Evolutionary conservation across 192 early-diverging fungal genomes (phyloP), one percentile per base, ranked within the genome.

Genomic region (Gaertneriomyces semiglobifer): DNA sequence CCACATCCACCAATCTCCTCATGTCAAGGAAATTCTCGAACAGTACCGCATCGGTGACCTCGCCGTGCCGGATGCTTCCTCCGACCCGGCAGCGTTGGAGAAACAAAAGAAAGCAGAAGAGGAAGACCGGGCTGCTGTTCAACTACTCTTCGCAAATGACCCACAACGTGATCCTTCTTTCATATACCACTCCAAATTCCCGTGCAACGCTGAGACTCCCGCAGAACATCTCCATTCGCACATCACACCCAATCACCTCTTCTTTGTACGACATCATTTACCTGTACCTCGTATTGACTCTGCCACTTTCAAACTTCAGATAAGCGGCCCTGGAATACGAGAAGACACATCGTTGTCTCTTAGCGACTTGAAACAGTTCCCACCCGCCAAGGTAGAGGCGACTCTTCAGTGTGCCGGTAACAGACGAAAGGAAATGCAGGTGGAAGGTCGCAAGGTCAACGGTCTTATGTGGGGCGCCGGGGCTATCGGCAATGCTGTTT

Each of bases 191-290:
- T 81, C 85, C 56, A 77, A 83, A 40, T 72, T 76, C 52, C 94
- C 94, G 0, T 93, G 91, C 72, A 96, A 96, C 62, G 94, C 94
- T 19, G 94, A 96, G 61, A 86, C 89, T 5, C 78, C 81, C 5
- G 76, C 83, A 7, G 74, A 71, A 52, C 79, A 91, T 7, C 74
- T 87, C 9, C 79, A 88, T 50, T 67, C 77, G 52, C 84, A 84
- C 69, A 82, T 93, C 44, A 96, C 93, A 10, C 90, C 91, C 5
- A 88, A 85, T 48, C 75, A 84, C 18, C 69, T 79, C 45, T 91
- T 91, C 71, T 96, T 90, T 65, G 89, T 91, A 50, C 88, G 94
- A 19, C 92, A 93, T 76, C 94, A 96, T 65, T 87, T 93, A 5
- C 90, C 94, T 20, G 89, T 96, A 43, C 94, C 94, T 9, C 75